phyloP scores from a whole-genome alignment of 108 stramenopile species.

The Parietichytrium sp. region DNA sequence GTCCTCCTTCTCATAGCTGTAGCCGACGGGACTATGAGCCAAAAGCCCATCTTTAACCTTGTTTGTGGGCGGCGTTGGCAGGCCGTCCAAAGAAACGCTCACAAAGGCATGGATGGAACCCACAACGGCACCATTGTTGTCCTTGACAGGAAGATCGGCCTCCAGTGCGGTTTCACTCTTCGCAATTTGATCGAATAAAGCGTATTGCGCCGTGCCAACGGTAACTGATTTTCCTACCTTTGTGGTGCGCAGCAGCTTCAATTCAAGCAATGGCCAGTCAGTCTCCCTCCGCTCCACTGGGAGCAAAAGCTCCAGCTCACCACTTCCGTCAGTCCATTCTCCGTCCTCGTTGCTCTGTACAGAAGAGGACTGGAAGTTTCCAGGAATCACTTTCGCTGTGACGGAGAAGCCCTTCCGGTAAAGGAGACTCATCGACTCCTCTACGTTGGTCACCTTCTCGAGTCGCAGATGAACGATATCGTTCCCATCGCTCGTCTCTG shows the following conservation, averaged over 20 bases:
- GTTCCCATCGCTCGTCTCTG: too few relatives aligned
- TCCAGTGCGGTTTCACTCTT: not conserved
- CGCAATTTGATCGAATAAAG: not conserved
- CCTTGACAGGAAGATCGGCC: not conserved
- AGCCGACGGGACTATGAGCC: too few relatives aligned
- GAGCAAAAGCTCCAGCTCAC: not conserved
- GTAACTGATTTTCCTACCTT: not conserved
- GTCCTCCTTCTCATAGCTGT: too few relatives aligned
- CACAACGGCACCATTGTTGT: not conserved
- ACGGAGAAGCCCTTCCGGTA: not conserved
- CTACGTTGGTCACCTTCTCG: not conserved
- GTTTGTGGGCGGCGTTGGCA: not conserved
- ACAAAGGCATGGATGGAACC: not conserved
- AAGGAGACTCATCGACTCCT: too few relatives aligned
- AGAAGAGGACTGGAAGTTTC: not conserved
- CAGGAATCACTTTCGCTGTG: not conserved
- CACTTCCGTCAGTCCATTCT: not conserved
- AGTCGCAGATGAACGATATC: not conserved
- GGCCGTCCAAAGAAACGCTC: not conserved
- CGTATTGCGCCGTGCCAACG: not conserved
- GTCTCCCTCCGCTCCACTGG: not conserved
- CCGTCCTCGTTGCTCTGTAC: not conserved
- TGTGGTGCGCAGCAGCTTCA: not conserved
- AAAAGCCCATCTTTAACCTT: not conserved
- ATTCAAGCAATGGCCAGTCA: constrained; percentile 4